phyloP scores from a whole-genome alignment of 306 rosid species.

The Gastrolobium villosum region DNA sequence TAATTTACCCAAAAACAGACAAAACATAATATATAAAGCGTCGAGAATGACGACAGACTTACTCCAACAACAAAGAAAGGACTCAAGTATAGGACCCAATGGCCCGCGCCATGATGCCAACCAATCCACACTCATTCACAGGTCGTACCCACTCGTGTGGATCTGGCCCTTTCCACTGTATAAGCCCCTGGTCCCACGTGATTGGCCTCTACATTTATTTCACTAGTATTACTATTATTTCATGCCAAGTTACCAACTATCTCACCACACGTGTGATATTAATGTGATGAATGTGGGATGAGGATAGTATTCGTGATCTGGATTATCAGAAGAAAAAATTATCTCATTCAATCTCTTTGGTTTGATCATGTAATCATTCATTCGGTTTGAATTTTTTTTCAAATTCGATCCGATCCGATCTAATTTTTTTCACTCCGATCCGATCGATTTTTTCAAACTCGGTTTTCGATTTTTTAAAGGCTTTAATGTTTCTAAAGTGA shows the following conservation, averaged over 20 bases:
- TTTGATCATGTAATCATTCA: too few species aligned
- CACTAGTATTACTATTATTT: not conserved
- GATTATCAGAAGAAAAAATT: too few species aligned
- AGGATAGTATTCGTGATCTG: too few species aligned
- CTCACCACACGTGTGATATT: not conserved
- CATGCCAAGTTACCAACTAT: not conserved
- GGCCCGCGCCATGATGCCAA: conserved; percentile 4
- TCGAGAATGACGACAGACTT: not conserved
- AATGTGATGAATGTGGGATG: not conserved
- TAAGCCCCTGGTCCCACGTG: too few species aligned
- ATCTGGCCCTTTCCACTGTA: not conserved
- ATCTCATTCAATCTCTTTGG: too few species aligned
- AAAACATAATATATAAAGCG: not conserved
- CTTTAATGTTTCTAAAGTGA: too few species aligned
- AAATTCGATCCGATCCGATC: too few species aligned
- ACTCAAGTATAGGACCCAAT: not conserved
- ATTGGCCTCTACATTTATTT: too few species aligned
- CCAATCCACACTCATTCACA: not conserved
- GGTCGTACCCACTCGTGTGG: conserved; percentile 28
- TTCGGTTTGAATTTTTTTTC: too few species aligned
- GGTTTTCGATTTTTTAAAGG: too few species aligned
- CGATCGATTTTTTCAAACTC: too few species aligned
- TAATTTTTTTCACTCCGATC: too few species aligned
- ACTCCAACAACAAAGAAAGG: not conserved
- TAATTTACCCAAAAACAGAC: not conserved